Base-by-base conservation (phyloP, 2,329 filamentous ascomycete genomes). In the Metarhizium album region DNA sequence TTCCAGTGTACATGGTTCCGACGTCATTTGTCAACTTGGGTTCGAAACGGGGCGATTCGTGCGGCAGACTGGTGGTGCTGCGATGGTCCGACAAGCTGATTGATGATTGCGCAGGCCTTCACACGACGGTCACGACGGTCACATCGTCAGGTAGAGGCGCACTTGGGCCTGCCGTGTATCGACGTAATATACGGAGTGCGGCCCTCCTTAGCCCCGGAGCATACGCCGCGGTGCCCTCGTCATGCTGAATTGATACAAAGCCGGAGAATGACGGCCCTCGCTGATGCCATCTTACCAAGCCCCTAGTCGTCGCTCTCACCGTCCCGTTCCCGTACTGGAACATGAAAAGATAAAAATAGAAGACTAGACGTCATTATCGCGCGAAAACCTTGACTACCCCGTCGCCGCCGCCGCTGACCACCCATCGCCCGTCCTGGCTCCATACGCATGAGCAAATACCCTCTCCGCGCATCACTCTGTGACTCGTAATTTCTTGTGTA, bases 341-440 rank as follows among this genome's bases (percentile, higher is more conserved):
- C 11, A 29, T 29, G 11, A 9, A 29, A 29, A 29, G 27, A 29
- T 9, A 35, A 24, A 42, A 16, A n/a, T n/a, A n/a, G 22, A 42
- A 14, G 11, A 16, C 14, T 4, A 31, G 29, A 40, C 4, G 23
- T 23, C 2, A 13, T n/a, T 65, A 82, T 52, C 80, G 73, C 51
- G 80, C 76, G 72, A 83, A 97, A 52, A 97, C 90, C 74, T 97
- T 97, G 55, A 96, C 91, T 35, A 95, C 85, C 6, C 93, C 93
- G 66, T 98, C 93, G 13, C 93, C 93, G 40, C 93, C 93, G 37
- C 86, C 91, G 60, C 89, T 94, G 52, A 97, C 88, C 37, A 98
- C 90, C 79, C 93, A 93, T 58, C 90, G 81, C 33, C 91, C 90
- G 64, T 98, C 93, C 60, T 90, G 86, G 64, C 90, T 95, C 93